Evolutionary conservation across 2,329 filamentous ascomycete genomes (phyloP), one percentile per base, ranked within the genome.

Genomic region (Myriangium duriaei): DNA sequence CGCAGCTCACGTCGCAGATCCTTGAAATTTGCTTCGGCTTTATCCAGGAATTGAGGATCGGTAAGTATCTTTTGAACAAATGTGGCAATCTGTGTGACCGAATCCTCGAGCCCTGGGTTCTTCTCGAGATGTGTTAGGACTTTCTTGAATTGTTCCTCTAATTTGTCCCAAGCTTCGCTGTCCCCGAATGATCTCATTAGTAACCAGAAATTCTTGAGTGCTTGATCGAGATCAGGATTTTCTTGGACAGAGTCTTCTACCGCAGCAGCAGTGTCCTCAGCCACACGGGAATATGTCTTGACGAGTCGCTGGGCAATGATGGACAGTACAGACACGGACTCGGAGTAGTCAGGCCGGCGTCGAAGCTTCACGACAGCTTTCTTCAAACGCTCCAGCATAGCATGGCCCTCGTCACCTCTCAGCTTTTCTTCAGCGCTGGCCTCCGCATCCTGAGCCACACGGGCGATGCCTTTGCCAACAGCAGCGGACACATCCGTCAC

Each of bases 31-130:
- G 78, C 72, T 4, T 81, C 74, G 1, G 76, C 76, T 28, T 83
- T 69, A 32, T 87, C 81, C 50, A 92, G 83, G 59, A 94, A 95
- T 3, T 78, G 72, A 0, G 88, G 87, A 44, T 95, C 81, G 0
- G 77, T 91, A 30, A 96, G 64, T 56, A 95, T 77, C 45, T 80
- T 78, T 51, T 93, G 80, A 4, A 94, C 58, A 3, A 81, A 74
- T 39, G 77, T 74, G 9, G 80, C 81, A 18, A 87, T 64, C 32
- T 92, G 75, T 14, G 69, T 69, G 53, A 92, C 73, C 16, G 94
- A 62, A 11, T 76, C 65, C 49, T 95, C 85, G 42, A 94, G 91
- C 37, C 91, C 76, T 0, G 82, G 81, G 49, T 94, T 84, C 21
- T 75, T 77, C 42, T 79, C 67, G 2, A 80, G 75, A 53, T 92